Evolutionary conservation across 169 alveolate species (phyloP), one percentile per base, ranked within the genome.

Genomic region (Eimeria brunetti): DNA sequence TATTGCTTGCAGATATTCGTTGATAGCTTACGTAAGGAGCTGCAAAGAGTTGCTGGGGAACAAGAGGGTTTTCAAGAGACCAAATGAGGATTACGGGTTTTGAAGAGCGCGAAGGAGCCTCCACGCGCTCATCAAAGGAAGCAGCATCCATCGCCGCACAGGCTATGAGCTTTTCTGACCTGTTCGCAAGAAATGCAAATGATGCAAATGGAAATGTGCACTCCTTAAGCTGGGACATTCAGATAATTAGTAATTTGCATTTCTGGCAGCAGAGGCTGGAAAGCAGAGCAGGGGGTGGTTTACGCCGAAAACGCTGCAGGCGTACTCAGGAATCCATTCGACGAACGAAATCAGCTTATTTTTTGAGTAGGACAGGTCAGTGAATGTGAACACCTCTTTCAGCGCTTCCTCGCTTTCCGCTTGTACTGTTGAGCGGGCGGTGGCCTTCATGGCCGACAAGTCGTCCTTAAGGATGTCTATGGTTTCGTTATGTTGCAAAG

Each of bases 401-500:
- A 89, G 58, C 38, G 51, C 88, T 14, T 89, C 95, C 12, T 78
- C 86, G 14, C 44, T 67, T 27, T 51, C 67, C 86, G 27, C 64
- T 22, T 44, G 88, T 41, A 27, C 62, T n/a, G 64, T 22, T 0
- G 62, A 14, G 41, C 67, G 36, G 44, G 8, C 88, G 8, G 7
- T 27, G 24, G 88, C 9, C 3, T 78, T 60, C 58, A 49, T 56
- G n/a, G 38, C 41, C 38, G 73, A 51, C n/a, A 49, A 73, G 80
- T 53, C 53, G 44, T 56, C 56, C 56, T 90, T 75, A 41, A 90
- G 67, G 41, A 90, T 60, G 49, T 90, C 86, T 0, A 76, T 49
- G 4, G 95, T 76, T 76, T 90, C 95, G 95, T 90, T 90, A 49
- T 90, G 95, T 84, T 90, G 89, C 95, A 90, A 71, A 14, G 95